These are phyloP conservation scores for Saccharomycopsis schoenii DNA, from an alignment of 805 yeast genomes.

Conservation along the genomic window DNA sequence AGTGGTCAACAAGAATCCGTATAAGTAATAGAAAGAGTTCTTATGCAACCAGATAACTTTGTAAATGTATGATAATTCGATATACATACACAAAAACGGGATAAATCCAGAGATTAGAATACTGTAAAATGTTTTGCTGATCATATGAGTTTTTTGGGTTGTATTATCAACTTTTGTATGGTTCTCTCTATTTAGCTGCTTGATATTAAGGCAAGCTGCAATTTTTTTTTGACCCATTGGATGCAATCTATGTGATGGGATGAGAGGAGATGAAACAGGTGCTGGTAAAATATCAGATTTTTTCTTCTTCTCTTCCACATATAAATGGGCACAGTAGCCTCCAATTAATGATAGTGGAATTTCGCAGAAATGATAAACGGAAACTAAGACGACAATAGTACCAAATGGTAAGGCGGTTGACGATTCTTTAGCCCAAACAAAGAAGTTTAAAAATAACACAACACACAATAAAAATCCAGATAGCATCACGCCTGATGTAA, in stretches of 20 bases:
- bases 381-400: conserved; percentile 51
- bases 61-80: conserved; percentile 63
- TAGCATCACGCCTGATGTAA: conserved; percentile 39
- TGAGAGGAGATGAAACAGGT: conserved; percentile 26
- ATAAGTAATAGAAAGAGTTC: conserved; percentile 68
- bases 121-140: conserved; percentile 18
- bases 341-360: conserved; percentile 70
- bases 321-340: conserved; percentile 42
- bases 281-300: conserved; percentile 18
- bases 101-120: conserved; percentile 52
- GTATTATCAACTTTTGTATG: background rate
- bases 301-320: background rate
- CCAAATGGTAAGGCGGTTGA: conserved; percentile 73
- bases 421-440: conserved; percentile 70
- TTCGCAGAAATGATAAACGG: conserved; percentile 53
- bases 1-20: conserved; percentile 64
- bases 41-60: conserved; percentile 74
- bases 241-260: background rate
- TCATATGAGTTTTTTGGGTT: background rate
- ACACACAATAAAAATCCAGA: conserved; percentile 40
- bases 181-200: background rate
- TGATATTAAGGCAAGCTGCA: no score
- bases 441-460: conserved; percentile 48
- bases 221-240: background rate
- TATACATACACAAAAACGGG: conserved; percentile 75